A percentile compares a stretch with the other conserved stretches of the same genome.
These are phyloP conservation scores for Malassezia vespertilionis DNA, from an alignment of 1,284 basidiomycete species.

Conservation along the genomic window DNA sequence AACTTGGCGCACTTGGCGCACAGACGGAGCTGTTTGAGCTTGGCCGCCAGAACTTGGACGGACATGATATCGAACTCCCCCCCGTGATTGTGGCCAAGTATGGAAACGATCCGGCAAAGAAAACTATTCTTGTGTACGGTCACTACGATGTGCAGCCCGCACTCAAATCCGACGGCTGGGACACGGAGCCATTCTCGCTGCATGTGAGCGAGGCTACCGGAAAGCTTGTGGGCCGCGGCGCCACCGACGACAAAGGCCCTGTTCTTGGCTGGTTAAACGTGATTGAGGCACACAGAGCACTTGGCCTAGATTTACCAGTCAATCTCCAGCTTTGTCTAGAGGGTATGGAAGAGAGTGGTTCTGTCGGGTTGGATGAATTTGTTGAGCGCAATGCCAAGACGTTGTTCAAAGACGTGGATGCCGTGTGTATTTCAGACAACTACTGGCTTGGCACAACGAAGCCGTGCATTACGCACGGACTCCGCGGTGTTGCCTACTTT, in stretches of 20 bases:
- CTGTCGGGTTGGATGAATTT: constrained; percentile 81
- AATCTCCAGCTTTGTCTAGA: constrained; percentile 92
- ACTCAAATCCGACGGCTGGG: constrained; percentile 63
- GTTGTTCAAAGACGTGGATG: constrained; percentile 84
- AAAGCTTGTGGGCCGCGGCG: constrained; percentile 66
- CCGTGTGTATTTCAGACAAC: constrained; percentile 68
- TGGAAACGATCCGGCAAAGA: constrained; percentile 71
- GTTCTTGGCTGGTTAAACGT: constrained; percentile 84
- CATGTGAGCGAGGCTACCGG: constrained; percentile 60
- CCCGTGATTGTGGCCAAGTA: constrained; percentile 67
- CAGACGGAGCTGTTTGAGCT: constrained; percentile 34
- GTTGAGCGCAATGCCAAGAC: constrained; percentile 68
- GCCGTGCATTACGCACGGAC: constrained; percentile 48
- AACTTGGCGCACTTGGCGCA: constrained; percentile 38
- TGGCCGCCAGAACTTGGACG: constrained; percentile 73
- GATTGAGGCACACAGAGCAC: constrained; percentile 70
- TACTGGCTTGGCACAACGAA: constrained; percentile 48
- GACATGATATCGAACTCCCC: constrained; percentile 65
- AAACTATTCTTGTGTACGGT: constrained; percentile 80
- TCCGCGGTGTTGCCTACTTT: constrained; percentile 79
- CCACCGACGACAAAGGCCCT: constrained; percentile 46
- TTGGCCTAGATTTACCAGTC: constrained; percentile 69
- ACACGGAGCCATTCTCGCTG: constrained; percentile 78
- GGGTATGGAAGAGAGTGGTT: constrained; percentile 93
- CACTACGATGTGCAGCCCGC: constrained; percentile 51